Percentiles rank a stretch among this genome's conserved stretches.
Evolutionary conservation across 805 yeast genomes (phyloP).

Genomic region (Komagataella kurtzmanii): DNA sequence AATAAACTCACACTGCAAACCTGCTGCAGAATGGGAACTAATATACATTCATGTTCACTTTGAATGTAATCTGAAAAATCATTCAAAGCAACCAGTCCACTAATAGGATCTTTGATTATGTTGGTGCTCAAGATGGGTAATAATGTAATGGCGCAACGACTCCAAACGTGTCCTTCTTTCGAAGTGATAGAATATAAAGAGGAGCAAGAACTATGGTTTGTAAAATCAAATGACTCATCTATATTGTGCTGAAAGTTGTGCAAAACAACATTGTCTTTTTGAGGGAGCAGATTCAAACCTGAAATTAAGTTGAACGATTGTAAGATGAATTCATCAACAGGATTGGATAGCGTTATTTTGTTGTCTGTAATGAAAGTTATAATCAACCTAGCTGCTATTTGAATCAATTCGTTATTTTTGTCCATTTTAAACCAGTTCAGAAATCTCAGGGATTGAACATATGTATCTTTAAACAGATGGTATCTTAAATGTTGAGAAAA

Average conservation of each 20-base stretch:
- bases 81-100: background rate
- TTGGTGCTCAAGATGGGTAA: constrained; percentile 21
- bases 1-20: background rate
- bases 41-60: background rate
- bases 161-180: constrained; percentile 20
- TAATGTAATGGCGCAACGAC: constrained; percentile 21
- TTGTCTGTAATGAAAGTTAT: background rate
- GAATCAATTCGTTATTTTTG: background rate
- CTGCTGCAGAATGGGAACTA: background rate
- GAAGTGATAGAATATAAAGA: constrained; percentile 5
- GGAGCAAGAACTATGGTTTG: background rate
- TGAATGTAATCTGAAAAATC: background rate
- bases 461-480: background rate
- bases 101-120: constrained; percentile 4
- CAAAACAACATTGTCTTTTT: background rate
- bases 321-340: background rate
- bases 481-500: background rate
- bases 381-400: background rate
- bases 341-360: background rate
- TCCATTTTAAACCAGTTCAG: background rate
- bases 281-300: background rate
- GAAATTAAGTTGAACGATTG: background rate
- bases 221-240: background rate
- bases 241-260: background rate
- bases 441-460: background rate